These are phyloP conservation scores for Ballota nigra DNA, from an alignment of 257 asterid species.

Conservation along the genomic window DNA sequence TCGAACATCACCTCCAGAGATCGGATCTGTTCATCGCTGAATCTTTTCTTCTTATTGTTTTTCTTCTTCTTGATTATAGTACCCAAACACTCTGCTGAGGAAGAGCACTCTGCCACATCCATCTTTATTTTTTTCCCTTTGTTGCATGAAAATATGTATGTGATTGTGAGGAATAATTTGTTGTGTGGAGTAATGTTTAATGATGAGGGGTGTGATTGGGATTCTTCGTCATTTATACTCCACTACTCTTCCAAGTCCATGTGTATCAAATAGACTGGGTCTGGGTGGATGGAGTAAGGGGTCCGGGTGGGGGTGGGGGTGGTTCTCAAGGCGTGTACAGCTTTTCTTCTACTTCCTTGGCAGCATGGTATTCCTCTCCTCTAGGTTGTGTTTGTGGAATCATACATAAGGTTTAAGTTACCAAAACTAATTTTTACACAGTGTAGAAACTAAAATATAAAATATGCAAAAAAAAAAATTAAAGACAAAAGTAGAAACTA, in stretches of 20 bases:
- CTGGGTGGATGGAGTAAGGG: background rate
- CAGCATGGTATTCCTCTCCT: background rate
- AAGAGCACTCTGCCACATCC: slow-evolving; percentile 23
- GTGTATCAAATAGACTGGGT: background rate
- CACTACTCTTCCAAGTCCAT: background rate
- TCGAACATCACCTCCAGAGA: slow-evolving; percentile 51
- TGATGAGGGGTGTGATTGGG: background rate
- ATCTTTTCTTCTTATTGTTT: slow-evolving; percentile 36
- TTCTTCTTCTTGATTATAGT: slow-evolving; percentile 28
- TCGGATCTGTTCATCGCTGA: slow-evolving; percentile 57
- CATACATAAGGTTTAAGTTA: too few species aligned
- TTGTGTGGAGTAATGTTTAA: background rate
- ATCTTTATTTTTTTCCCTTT: background rate
- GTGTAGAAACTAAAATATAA: too few species aligned
- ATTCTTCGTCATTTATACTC: background rate
- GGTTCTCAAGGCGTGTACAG: slow-evolving; percentile 17
- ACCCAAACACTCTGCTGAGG: slow-evolving; percentile 23
- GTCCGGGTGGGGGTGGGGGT: background rate
- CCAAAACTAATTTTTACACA: too few species aligned
- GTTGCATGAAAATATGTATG: background rate
- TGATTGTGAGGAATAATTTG: background rate
- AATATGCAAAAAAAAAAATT: too few species aligned
- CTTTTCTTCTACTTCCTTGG: slow-evolving; percentile 18
- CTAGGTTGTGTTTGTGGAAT: background rate
- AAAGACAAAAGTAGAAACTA: too few species aligned